Base-by-base conservation (phyloP, 805 yeast genomes). In the Lachancea meyersii region DNA sequence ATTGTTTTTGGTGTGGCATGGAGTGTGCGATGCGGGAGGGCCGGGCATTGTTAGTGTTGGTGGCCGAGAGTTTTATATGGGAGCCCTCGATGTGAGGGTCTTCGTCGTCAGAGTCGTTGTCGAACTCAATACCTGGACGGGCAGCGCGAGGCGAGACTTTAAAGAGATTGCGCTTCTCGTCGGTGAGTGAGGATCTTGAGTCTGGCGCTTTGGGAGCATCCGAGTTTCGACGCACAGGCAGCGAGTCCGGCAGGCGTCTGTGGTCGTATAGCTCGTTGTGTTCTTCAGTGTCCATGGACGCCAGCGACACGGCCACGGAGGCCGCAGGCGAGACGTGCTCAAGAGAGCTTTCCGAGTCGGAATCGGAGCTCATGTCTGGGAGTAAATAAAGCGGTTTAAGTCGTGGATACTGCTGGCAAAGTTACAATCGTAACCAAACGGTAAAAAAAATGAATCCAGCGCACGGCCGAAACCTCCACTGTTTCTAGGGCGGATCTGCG, bases 201-300 rank as follows among this genome's bases (percentile, higher is more conserved):
- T 18, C n/a, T 9, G 20, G 20, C 5, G 34, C 4, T 17, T 14
- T 18, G 3, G n/a, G 24, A 13, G 14, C 26, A 5, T 35, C 31
- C 16, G 35, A 35, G 26, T 20, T 23, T 17, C 19, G 41, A 27
- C 45, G 41, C 21, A 37, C 45, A 19, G 45, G 45, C 14, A 42
- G 20, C 28, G 45, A 57, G 46, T 69, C 72, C 3, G 72, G 66
- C 48, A 73, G 76, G 50, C 68, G 64, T 46, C 78, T 68, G 51
- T 73, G 78, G 52, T 73, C 78, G 47, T 71, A 62, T 27, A 73
- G 55, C 40, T 61, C 71, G 27, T 52, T 51, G 41, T 60, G 64
- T 13, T 61, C 64, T 24, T 65, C 69, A 1, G 71, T 67, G 38
- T 60, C 64, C 60, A 67, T 59, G 11, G 72, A 67, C 14, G 52